Conservation (phyloP, 2,329 filamentous ascomycete genomes). For the Pestalotiopsis sp. region DNA sequence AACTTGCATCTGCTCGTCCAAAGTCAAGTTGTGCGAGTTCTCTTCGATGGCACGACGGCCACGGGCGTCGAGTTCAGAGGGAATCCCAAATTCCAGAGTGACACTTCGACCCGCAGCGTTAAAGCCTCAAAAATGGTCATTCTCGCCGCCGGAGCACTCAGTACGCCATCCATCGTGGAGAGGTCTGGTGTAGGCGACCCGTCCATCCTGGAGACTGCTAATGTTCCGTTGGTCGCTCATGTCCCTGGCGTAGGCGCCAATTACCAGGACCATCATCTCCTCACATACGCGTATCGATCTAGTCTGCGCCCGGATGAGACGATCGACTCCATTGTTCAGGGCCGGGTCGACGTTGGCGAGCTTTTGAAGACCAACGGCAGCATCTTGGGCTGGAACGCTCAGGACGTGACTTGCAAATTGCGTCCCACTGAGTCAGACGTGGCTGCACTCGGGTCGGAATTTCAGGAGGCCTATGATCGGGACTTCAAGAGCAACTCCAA, state of each 20-base stretch:
- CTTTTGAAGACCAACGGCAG: constrained; percentile 16
- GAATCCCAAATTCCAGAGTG: constrained; percentile 36
- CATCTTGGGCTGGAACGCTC: constrained; percentile 25
- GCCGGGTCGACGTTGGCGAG: constrained; percentile 13
- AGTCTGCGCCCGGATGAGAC: constrained; percentile 19
- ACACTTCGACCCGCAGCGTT: constrained; percentile 21
- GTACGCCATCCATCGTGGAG: constrained; percentile 49
- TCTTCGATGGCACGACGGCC: constrained; percentile 19
- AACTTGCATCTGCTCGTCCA: constrained; percentile 57
- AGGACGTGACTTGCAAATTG: constrained; percentile 24
- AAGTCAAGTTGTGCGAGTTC: constrained; percentile 42
- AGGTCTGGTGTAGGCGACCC: constrained; percentile 52
- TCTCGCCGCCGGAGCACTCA: constrained; percentile 39
- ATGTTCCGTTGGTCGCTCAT: constrained; percentile 35
- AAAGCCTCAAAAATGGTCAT: constrained; percentile 51
- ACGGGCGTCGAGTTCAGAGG: constrained; percentile 31
- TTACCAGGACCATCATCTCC: constrained; percentile 53
- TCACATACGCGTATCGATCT: constrained; percentile 47
- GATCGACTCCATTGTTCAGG: constrained; percentile 17
- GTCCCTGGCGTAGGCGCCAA: constrained; percentile 49
- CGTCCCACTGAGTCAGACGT: constrained; percentile 25
- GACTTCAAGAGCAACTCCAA: constrained; percentile 23
- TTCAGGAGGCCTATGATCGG: constrained; percentile 23
- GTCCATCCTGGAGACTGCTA: constrained; percentile 43
- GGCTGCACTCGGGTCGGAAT: constrained; percentile 22